phyloP scores from a whole-genome alignment of 2,329 filamentous ascomycete species.

The Cladophialophora bantiana region DNA sequence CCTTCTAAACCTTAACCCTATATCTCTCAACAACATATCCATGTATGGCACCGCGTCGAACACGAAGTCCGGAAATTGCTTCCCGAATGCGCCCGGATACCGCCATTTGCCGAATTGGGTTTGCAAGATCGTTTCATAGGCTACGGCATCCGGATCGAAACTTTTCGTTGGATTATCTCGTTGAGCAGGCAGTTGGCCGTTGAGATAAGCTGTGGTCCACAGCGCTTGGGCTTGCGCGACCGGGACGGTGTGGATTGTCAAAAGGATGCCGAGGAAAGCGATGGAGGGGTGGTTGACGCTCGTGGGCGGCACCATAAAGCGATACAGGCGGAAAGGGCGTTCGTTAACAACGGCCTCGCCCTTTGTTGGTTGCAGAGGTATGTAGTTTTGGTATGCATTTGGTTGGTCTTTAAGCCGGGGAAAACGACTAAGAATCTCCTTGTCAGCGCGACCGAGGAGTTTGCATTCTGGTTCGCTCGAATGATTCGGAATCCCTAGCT shows the following conservation, averaged over 20 bases:
- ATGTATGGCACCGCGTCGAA: slow-evolving; percentile 79
- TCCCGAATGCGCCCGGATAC: slow-evolving; percentile 70
- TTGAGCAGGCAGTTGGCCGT: slow-evolving; percentile 52
- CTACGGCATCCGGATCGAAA: slow-evolving; percentile 45
- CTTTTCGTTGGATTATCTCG: background rate
- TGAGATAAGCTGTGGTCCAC: slow-evolving; percentile 71
- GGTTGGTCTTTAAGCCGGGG: slow-evolving; percentile 58
- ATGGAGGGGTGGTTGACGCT: slow-evolving; percentile 48
- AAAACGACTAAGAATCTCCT: slow-evolving; percentile 59
- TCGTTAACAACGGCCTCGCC: background rate
- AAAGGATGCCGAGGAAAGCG: slow-evolving; percentile 57
- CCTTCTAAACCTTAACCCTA: slow-evolving; percentile 62
- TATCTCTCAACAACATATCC: slow-evolving; percentile 70
- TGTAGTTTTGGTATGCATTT: slow-evolving; percentile 29
- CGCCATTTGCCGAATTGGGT: slow-evolving; percentile 74
- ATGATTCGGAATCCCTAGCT: slow-evolving; percentile 55
- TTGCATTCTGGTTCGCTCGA: slow-evolving; percentile 22
- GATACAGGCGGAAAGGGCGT: slow-evolving; percentile 52
- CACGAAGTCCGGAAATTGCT: slow-evolving; percentile 71
- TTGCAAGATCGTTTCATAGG: slow-evolving; percentile 66
- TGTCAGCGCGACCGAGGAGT: slow-evolving; percentile 55
- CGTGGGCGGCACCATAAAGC: slow-evolving; percentile 53
- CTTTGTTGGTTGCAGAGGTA: slow-evolving; percentile 8
- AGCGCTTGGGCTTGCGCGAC: slow-evolving; percentile 57
- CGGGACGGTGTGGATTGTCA: slow-evolving; percentile 54